Evolutionary conservation across 2,329 filamentous ascomycete genomes (phyloP).

Genomic region (Fonsecaea multimorphosa): DNA sequence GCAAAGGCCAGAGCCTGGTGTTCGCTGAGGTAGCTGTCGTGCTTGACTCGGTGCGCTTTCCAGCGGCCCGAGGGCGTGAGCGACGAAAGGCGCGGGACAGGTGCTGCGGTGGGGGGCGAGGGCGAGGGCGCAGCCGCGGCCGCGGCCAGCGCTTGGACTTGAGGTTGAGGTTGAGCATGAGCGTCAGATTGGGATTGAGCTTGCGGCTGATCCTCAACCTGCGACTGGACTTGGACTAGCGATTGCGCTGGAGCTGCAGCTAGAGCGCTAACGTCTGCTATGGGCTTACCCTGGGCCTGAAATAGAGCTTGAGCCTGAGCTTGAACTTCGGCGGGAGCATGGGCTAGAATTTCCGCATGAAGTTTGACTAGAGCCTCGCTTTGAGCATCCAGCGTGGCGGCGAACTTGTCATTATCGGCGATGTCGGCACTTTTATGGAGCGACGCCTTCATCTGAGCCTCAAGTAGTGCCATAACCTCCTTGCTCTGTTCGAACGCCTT

Average conservation of each 20-base stretch:
- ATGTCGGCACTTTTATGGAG: not conserved
- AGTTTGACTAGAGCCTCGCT: too few species aligned
- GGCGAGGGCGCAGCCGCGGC: too few species aligned
- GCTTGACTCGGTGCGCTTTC: constrained; percentile 23
- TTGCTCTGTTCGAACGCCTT: too few species aligned
- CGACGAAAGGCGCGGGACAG: not conserved
- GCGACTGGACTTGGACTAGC: too few species aligned
- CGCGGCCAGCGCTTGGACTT: not conserved
- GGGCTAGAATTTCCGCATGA: too few species aligned
- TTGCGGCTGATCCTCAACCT: not conserved
- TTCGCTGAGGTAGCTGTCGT: constrained; percentile 31
- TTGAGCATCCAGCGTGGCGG: too few species aligned
- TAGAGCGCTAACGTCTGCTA: not conserved
- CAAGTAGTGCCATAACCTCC: not conserved
- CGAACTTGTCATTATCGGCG: too few species aligned
- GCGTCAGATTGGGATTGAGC: not conserved
- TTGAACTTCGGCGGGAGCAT: not conserved
- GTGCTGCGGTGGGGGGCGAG: not conserved
- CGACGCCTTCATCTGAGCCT: not conserved
- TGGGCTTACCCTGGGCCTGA: not conserved
- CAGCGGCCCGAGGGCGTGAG: constrained; percentile 2
- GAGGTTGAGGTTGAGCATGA: not conserved
- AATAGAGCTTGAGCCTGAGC: not conserved
- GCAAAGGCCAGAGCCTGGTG: constrained; percentile 24
- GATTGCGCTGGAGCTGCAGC: not conserved